phyloP scores from a whole-genome alignment of 2,329 filamentous ascomycete species.

The Arthrobotrys pseudoclavata region DNA sequence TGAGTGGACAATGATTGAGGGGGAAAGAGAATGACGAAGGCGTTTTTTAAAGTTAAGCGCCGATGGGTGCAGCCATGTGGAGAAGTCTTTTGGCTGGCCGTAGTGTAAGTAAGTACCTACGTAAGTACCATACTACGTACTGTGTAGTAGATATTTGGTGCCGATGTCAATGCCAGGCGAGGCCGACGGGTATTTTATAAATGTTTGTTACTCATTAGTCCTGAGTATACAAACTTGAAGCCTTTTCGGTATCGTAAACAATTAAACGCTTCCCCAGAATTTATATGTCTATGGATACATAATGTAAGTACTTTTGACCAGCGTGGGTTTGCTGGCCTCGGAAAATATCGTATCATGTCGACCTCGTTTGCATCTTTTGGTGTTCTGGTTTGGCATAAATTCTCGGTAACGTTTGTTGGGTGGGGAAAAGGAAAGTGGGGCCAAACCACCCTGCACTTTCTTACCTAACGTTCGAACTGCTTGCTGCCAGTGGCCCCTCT shows the following conservation, averaged over 20 bases:
- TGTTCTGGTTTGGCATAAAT: constrained; percentile 9
- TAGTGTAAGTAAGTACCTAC: background rate
- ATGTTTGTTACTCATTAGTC: too few species aligned
- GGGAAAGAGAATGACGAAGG: background rate
- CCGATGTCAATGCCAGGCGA: constrained; percentile 6
- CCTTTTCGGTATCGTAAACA: background rate
- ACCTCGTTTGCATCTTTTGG: constrained; percentile 7
- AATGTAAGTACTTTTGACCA: too few species aligned
- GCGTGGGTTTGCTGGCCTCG: background rate
- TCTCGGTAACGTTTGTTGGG: constrained; percentile 14
- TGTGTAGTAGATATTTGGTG: too few species aligned
- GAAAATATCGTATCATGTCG: constrained; percentile 4
- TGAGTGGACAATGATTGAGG: constrained; percentile 11
- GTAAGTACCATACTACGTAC: too few species aligned
- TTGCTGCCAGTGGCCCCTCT: constrained; percentile 36
- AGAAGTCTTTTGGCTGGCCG: constrained; percentile 17
- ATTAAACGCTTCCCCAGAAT: background rate
- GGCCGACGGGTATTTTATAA: background rate
- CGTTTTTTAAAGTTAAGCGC: constrained; percentile 25
- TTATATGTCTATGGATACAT: background rate
- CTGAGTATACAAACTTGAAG: too few species aligned
- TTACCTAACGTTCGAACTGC: constrained; percentile 12
- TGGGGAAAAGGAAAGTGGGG: constrained; percentile 55
- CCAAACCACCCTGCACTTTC: constrained; percentile 26
- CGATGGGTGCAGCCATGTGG: constrained; percentile 31